phyloP scores from a whole-genome alignment of 306 rosid genomes.

The Lathyrus aphaca region DNA sequence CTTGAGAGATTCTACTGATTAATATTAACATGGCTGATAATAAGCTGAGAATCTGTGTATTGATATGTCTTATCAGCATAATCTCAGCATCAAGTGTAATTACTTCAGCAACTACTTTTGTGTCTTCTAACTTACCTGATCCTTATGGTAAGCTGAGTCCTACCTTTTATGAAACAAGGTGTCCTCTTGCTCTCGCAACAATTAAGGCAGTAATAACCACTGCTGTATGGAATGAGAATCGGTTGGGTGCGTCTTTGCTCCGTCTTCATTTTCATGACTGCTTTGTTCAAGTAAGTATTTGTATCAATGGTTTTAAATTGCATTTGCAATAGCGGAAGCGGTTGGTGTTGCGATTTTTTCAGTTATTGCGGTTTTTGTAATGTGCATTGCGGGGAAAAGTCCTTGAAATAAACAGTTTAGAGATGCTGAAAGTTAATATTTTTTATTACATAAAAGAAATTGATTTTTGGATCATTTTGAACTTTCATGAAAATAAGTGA shows the following conservation, averaged over 20 bases:
- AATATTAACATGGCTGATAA: slow-evolving; percentile 16
- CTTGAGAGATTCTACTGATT: background rate
- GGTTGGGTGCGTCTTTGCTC: slow-evolving; percentile 68
- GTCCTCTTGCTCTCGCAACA: slow-evolving; percentile 49
- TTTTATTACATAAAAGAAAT: no score
- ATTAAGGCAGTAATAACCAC: slow-evolving; percentile 35
- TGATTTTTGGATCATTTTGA: no score
- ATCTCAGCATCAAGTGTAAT: slow-evolving; percentile 24
- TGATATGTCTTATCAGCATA: slow-evolving; percentile 31
- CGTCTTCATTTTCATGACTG: no score
- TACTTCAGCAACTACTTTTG: slow-evolving; percentile 30
- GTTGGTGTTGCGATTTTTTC: no score
- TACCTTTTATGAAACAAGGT: slow-evolving; percentile 32
- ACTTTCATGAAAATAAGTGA: no score
- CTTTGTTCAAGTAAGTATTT: slow-evolving; percentile 70
- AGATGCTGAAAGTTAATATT: no score
- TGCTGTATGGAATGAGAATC: slow-evolving; percentile 49
- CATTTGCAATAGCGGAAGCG: no score
- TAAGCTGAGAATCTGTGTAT: background rate
- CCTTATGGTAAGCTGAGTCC: slow-evolving; percentile 21
- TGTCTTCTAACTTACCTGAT: background rate
- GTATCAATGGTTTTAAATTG: no score
- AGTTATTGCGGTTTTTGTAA: no score
- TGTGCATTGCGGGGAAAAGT: no score
- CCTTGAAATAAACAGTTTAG: no score